Conservation (phyloP, 805 yeast genomes). For the Starmerella sp. region DNA sequence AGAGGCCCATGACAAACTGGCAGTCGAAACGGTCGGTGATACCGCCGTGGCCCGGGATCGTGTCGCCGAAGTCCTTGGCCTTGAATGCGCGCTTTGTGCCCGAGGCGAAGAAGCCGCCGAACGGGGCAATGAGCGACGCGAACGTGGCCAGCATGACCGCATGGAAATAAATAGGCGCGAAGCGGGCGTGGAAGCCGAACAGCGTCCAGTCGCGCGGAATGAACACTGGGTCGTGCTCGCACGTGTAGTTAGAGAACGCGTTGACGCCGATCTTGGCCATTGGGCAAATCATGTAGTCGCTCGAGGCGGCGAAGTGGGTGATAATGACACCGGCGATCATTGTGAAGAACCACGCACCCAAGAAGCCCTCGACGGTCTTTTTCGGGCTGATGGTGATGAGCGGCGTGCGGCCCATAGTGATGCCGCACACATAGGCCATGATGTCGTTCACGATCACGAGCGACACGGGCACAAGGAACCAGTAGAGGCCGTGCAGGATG, state of each 20-base stretch:
- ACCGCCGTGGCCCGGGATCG: slow-evolving; percentile 99
- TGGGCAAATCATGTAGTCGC: slow-evolving; percentile 79
- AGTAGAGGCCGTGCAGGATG: slow-evolving; percentile 77
- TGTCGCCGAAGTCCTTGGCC: slow-evolving; percentile 94
- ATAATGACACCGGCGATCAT: slow-evolving; percentile 58
- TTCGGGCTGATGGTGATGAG: slow-evolving; percentile 90
- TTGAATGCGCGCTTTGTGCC: slow-evolving; percentile 96
- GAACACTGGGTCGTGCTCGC: slow-evolving; percentile 86
- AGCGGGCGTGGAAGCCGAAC: slow-evolving; percentile 31
- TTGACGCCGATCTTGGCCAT: slow-evolving; percentile 47
- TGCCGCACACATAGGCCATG: slow-evolving; percentile 94
- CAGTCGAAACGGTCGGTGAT: slow-evolving; percentile 96
- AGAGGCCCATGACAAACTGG: slow-evolving; percentile 95
- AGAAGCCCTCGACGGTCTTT: slow-evolving; percentile 92
- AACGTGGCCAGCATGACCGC: slow-evolving; percentile 77
- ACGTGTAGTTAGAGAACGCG: slow-evolving; percentile 50
- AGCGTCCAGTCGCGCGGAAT: slow-evolving; percentile 64
- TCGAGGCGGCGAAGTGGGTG: slow-evolving; percentile 51
- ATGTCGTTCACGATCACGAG: slow-evolving; percentile 90
- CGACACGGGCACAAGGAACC: slow-evolving; percentile 89
- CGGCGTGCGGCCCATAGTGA: slow-evolving; percentile 88
- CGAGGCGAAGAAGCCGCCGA: slow-evolving; percentile 96
- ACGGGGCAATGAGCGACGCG: slow-evolving; percentile 95
- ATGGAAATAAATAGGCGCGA: slow-evolving; percentile 87
- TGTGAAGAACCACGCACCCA: slow-evolving; percentile 97